Base-by-base conservation (phyloP, 2,329 filamentous ascomycete genomes). In the Trichoderma sp. region DNA sequence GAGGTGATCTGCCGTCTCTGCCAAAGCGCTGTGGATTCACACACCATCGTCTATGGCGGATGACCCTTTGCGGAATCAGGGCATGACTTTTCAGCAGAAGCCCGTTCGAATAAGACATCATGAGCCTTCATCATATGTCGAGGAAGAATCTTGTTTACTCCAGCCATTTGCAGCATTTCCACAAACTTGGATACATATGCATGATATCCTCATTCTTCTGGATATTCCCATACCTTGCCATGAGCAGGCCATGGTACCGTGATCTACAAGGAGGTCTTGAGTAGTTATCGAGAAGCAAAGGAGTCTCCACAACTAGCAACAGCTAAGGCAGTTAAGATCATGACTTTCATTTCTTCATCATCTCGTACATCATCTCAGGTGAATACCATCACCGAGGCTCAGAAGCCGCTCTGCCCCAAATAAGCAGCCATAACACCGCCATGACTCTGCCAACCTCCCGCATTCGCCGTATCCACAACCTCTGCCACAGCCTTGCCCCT, bases 381-480 rank as follows among this genome's bases (percentile, higher is more conserved):
- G 21, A 24, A 34, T 34, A 10, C 9, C 30, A 34, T 34, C 10
- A 34, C 14, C 10, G 6, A 34, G 28, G 3, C 9, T 39, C 28
- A 55, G 34, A 12, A 26, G 6, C 61, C n/a, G 26, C 47, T 61
- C 57, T 70, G 67, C 39, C 68, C 58, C 51, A 76, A 61, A 67
- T 75, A 76, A 28, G 72, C 73, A 55, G 73, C 73, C 41, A 75
- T 56, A 28, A 72, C 72, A 30, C 70, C 72, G 12, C 74, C 73
- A 68, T 72, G 74, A 3, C 69, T 68, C 19, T 69, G 64, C 68
- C 68, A 69, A 9, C 68, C 68, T 28, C 74, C 74, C 3, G 67
- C 64, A 44, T 74, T 71, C 7, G 71, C 69, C 28, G 65, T 69
- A 34, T 68, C 65, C 28, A 68, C 64, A 24, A 65, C 68, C 26